phyloP scores from a whole-genome alignment of 2,329 filamentous ascomycete genomes.

The Cryphonectria radicalis region DNA sequence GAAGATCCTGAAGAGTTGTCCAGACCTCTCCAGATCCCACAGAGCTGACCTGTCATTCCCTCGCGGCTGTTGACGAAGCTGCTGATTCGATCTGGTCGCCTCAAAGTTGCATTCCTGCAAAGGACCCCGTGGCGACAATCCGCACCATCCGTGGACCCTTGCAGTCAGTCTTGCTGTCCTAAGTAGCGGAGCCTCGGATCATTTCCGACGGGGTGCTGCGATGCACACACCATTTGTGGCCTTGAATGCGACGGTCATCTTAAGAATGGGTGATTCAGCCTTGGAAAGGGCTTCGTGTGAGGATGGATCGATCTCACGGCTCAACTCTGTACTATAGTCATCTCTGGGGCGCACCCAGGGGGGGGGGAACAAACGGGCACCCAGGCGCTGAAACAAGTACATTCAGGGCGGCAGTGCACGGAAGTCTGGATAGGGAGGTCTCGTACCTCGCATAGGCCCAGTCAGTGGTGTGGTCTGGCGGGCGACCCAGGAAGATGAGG shows the following conservation, averaged over 20 bases:
- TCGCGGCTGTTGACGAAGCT: background rate
- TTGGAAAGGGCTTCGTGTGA: background rate
- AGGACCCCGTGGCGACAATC: background rate
- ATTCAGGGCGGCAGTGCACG: background rate
- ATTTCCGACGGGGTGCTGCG: slow-evolving; percentile 22
- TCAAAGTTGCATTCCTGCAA: slow-evolving; percentile 11
- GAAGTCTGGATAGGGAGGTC: slow-evolving; percentile 1
- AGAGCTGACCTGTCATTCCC: slow-evolving; percentile 5
- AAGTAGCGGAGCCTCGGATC: slow-evolving; percentile 26
- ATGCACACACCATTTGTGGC: slow-evolving; percentile 10
- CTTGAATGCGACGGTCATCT: background rate
- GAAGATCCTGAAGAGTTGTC: background rate
- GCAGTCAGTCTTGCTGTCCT: slow-evolving; percentile 3
- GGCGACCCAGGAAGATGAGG: slow-evolving; percentile 6
- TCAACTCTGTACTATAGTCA: background rate
- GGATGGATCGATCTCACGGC: background rate
- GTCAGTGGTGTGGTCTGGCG: background rate
- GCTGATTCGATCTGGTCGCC: slow-evolving; percentile 7
- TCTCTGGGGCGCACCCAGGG: background rate
- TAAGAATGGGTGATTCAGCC: background rate
- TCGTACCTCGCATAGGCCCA: background rate
- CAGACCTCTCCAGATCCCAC: background rate
- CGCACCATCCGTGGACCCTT: slow-evolving; percentile 18
- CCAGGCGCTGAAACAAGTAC: slow-evolving; percentile 1
- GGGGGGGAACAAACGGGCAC: background rate